A percentile compares a stretch with the other conserved stretches of the same genome.
Evolutionary conservation across 306 rosid species (phyloP).

Genomic region (Canavalia gladiata): DNA sequence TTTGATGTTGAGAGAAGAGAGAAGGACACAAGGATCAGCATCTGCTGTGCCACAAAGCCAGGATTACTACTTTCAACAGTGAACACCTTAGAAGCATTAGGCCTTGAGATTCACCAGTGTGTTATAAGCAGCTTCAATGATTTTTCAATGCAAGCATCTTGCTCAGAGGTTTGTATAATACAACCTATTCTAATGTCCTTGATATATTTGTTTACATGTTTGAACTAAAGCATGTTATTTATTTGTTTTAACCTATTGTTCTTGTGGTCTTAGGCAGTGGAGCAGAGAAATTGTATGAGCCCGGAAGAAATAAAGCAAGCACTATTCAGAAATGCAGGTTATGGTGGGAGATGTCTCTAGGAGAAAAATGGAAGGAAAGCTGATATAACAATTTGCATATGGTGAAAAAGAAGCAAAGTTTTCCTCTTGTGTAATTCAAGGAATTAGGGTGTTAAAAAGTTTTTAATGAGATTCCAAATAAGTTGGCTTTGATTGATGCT

Average conservation of each 20-base stretch:
- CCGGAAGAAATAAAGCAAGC: slow-evolving; percentile 89
- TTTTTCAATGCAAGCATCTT: slow-evolving; percentile 93
- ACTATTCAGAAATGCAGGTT: slow-evolving; percentile 96
- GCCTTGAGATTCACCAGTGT: slow-evolving; percentile 96
- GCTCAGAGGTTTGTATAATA: slow-evolving; percentile 77
- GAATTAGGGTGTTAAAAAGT: slow-evolving; percentile 56
- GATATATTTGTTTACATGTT: slow-evolving; percentile 35
- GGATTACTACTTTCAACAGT: slow-evolving; percentile 89
- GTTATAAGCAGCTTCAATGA: slow-evolving; percentile 96
- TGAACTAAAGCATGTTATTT: slow-evolving; percentile 40
- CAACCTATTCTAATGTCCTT: neutral
- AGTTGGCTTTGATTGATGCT: slow-evolving; percentile 54
- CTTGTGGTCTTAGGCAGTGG: slow-evolving; percentile 59
- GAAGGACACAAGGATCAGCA: slow-evolving; percentile 73
- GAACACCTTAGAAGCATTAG: slow-evolving; percentile 84
- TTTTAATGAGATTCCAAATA: slow-evolving; percentile 59
- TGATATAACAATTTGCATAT: slow-evolving; percentile 46
- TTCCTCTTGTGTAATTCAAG: slow-evolving; percentile 49
- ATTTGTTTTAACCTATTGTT: slow-evolving; percentile 17
- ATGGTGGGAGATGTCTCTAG: slow-evolving; percentile 92
- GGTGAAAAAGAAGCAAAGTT: slow-evolving; percentile 46
- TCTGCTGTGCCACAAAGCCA: slow-evolving; percentile 85
- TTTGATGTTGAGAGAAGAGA: slow-evolving; percentile 90
- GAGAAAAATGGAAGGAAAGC: slow-evolving; percentile 47
- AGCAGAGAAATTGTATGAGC: slow-evolving; percentile 63